phyloP scores from a whole-genome alignment of 108 stramenopile species.

The Licmophora abbreviata region DNA sequence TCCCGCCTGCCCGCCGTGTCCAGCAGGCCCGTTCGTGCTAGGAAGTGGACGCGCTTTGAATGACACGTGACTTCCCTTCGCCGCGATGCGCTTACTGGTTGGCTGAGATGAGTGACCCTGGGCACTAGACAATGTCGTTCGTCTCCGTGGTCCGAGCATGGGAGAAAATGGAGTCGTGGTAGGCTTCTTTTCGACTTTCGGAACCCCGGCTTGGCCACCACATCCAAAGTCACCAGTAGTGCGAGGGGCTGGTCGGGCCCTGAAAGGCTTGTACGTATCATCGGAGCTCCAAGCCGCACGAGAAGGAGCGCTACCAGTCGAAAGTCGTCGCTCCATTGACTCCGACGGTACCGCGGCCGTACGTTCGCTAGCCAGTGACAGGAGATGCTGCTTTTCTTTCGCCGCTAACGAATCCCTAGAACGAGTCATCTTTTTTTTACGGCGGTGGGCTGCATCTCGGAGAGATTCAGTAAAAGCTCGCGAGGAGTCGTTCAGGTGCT shows the following conservation, averaged over 20 bases:
- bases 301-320: not conserved
- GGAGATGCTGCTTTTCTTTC: slow-evolving; percentile 30
- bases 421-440: slow-evolving; percentile 30
- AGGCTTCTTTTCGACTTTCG: slow-evolving; percentile 39
- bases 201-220: slow-evolving; percentile 32
- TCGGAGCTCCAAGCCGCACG: not conserved
- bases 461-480: slow-evolving; percentile 37
- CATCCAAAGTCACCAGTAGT: slow-evolving; percentile 14
- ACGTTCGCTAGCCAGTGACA: slow-evolving; percentile 26
- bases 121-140: no score
- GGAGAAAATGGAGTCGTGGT: slow-evolving; percentile 40
- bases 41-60: no score
- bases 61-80: no score
- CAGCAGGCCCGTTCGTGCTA: not conserved
- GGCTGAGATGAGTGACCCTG: no score
- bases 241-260: slow-evolving; percentile 24
- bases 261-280: slow-evolving; percentile 14
- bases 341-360: slow-evolving; percentile 6
- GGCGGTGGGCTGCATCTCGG: slow-evolving; percentile 32
- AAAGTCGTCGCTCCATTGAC: not conserved
- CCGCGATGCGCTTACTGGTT: no score
- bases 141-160: not conserved
- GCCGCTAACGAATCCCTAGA: slow-evolving; percentile 41
- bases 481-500: slow-evolving; percentile 30
- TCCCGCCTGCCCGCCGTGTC: slow-evolving; percentile 16